A percentile compares a stretch with the other conserved stretches of the same genome.
Evolutionary conservation across 805 yeast genomes (phyloP).

Genomic region (Saturnispora ahearnii): DNA sequence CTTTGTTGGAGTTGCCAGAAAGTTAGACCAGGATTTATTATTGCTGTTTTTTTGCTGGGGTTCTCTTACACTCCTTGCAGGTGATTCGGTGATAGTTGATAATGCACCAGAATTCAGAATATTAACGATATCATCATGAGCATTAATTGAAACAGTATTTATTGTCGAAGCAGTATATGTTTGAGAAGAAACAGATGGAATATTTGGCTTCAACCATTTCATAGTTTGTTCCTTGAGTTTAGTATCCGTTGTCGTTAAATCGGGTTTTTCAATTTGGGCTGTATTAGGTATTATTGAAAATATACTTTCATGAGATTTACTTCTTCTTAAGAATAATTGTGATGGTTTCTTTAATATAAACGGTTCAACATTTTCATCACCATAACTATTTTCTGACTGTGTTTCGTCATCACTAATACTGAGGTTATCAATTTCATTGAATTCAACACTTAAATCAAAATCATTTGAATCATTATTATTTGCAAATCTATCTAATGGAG

Average conservation of each 20-base stretch:
- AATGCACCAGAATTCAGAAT: conserved; percentile 9
- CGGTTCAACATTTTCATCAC: conserved; percentile 20
- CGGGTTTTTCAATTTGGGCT: background rate
- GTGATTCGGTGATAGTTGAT: conserved; percentile 4
- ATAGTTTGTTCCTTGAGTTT: conserved; percentile 24
- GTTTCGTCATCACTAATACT: conserved; percentile 5
- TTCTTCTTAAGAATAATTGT: conserved; percentile 11
- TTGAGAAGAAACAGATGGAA: conserved; percentile 17
- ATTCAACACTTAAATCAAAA: conserved; percentile 4
- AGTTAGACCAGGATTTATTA: background rate
- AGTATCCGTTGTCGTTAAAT: conserved; percentile 4
- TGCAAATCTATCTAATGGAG: conserved; percentile 18
- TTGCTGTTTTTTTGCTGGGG: background rate
- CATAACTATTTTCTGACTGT: conserved; percentile 19
- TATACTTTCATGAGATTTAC: conserved; percentile 26
- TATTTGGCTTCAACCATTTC: conserved; percentile 25
- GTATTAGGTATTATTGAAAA: conserved; percentile 12
- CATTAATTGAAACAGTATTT: conserved; percentile 1
- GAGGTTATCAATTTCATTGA: background rate
- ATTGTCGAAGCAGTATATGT: background rate
- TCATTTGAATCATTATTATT: conserved; percentile 8
- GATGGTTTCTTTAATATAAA: conserved; percentile 12
- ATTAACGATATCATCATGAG: conserved; percentile 12
- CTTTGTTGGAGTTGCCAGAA: conserved; percentile 5
- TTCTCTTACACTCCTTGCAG: background rate